Conservation (phyloP, 2,329 filamentous ascomycete species). For the Ustilaginoidea virens region DNA sequence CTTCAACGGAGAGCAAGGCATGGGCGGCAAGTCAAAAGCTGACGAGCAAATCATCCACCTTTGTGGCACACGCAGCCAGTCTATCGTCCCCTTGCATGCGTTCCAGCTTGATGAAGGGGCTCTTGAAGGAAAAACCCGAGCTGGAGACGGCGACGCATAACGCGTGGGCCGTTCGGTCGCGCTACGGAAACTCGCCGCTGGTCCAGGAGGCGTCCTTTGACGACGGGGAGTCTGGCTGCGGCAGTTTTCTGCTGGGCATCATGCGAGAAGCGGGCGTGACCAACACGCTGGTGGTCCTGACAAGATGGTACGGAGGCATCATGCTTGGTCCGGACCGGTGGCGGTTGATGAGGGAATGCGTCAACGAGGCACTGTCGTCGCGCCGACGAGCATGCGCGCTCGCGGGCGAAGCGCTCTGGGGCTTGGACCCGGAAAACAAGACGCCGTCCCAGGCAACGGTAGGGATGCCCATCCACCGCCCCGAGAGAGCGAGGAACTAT, state of each 20-base stretch:
- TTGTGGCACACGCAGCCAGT: conserved; percentile 34
- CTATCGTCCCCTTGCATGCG: conserved; percentile 25
- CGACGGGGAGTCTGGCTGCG: conserved; percentile 46
- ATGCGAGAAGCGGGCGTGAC: conserved; percentile 34
- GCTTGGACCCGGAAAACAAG: conserved; percentile 38
- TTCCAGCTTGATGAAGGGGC: conserved; percentile 25
- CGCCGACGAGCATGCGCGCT: conserved; percentile 22
- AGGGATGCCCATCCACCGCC: conserved; percentile 57
- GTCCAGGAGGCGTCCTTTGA: conserved; percentile 38
- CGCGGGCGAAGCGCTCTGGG: conserved; percentile 42
- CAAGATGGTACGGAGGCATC: conserved; percentile 46
- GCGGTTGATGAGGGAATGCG: conserved; percentile 43
- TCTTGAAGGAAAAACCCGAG: conserved; percentile 31
- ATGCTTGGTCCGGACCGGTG: conserved; percentile 47
- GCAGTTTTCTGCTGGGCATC: conserved; percentile 37
- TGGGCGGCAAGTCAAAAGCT: conserved; percentile 39
- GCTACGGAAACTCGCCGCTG: conserved; percentile 21
- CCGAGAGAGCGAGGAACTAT: conserved; percentile 50
- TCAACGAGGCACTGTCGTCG: conserved; percentile 37
- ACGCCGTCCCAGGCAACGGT: conserved; percentile 21
- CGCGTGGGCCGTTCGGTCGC: conserved; percentile 30
- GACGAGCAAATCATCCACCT: conserved; percentile 37
- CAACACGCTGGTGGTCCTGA: conserved; percentile 41
- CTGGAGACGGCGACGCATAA: conserved; percentile 43
- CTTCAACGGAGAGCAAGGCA: conserved; percentile 10